These are phyloP conservation scores for Venturia oleaginea DNA, from an alignment of 2,329 filamentous ascomycete genomes.

Conservation along the genomic window DNA sequence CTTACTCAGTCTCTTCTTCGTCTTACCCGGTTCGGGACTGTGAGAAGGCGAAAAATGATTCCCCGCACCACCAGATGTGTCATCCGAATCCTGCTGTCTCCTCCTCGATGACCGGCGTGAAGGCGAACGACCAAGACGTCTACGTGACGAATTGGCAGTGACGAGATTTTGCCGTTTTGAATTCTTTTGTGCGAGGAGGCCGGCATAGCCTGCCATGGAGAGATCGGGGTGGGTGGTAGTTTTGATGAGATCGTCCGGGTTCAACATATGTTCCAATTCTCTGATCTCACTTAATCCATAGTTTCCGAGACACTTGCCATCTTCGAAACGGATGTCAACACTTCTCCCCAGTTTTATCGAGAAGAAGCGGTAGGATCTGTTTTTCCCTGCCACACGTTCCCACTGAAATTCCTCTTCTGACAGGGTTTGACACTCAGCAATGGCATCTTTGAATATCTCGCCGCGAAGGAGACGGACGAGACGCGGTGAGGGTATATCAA, in stretches of 20 bases:
- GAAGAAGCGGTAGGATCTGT: conserved; percentile 7
- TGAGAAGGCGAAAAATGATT: neutral
- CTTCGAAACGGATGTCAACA: neutral
- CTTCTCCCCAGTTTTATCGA: conserved; percentile 3
- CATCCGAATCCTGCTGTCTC: neutral
- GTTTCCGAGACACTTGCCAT: neutral
- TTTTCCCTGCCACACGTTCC: neutral
- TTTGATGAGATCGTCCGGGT: neutral
- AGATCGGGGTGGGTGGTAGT: neutral
- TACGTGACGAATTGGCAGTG: neutral
- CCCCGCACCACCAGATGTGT: too few relatives aligned
- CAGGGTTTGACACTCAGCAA: neutral
- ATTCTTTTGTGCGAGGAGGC: neutral
- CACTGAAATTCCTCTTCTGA: conserved; percentile 2
- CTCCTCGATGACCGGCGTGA: neutral
- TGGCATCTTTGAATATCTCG: conserved; percentile 4
- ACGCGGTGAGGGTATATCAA: conserved; percentile 8
- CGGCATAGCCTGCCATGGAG: neutral
- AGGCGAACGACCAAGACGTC: neutral
- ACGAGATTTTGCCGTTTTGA: neutral
- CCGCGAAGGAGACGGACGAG: conserved; percentile 8
- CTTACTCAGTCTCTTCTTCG: neutral
- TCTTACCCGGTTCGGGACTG: neutral
- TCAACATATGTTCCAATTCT: neutral
- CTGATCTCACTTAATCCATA: conserved; percentile 2